Evolutionary conservation across 345 rosid species (phyloP).

Genomic region (Iberis pinnata): DNA sequence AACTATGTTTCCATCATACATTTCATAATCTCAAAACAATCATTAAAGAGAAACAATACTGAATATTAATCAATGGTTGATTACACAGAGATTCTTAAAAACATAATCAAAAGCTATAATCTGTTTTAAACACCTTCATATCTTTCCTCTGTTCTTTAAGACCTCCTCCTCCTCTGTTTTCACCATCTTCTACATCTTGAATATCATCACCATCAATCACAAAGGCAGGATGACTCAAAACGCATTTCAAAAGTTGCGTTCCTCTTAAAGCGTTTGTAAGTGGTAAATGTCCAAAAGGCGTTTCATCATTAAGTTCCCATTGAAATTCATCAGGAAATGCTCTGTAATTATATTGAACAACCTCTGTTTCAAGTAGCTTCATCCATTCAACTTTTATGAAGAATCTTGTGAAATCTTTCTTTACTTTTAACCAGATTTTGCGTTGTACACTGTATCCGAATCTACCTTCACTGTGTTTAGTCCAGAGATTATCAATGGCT

Average conservation of each 20-base stretch:
- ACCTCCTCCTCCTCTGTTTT: conserved; percentile 18
- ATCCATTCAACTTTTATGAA: conserved; percentile 88
- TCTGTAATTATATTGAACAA: conserved; percentile 77
- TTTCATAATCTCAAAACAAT: conserved; percentile 4
- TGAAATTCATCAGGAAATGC: conserved; percentile 71
- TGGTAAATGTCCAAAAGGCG: conserved; percentile 84
- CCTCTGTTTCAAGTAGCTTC: conserved; percentile 87
- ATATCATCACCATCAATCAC: conserved; percentile 33
- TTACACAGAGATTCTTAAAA: conserved; percentile 17
- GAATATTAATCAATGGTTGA: conserved; percentile 17
- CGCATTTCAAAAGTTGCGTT: conserved; percentile 54
- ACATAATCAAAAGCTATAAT: conserved; percentile 47
- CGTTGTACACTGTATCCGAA: conserved; percentile 85
- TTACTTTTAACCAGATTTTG: conserved; percentile 51
- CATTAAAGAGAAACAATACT: neutral
- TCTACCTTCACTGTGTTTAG: conserved; percentile 47
- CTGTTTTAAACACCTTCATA: conserved; percentile 43
- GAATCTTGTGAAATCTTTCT: conserved; percentile 64
- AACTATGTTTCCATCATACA: conserved; percentile 4
- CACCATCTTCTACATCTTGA: conserved; percentile 17
- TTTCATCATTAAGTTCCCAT: conserved; percentile 74
- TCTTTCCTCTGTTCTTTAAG: conserved; percentile 19
- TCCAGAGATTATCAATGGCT: conserved; percentile 77
- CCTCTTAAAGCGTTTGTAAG: conserved; percentile 91
- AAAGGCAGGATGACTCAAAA: conserved; percentile 83